phyloP scores from a whole-genome alignment of 164 flowering plant species.

The Umbilicus rupestris region DNA sequence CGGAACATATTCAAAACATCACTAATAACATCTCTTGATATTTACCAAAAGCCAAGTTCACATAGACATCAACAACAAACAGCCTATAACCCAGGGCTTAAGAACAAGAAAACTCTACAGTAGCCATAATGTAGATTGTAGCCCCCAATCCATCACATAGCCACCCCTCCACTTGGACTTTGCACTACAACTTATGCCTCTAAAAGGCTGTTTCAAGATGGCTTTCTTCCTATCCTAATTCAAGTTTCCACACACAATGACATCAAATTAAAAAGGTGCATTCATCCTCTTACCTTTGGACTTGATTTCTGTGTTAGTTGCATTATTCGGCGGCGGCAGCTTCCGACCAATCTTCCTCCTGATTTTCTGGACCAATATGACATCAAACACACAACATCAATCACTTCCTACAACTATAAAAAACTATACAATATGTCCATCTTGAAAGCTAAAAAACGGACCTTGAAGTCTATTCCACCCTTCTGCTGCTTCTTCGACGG shows the following conservation, averaged over 20 bases:
- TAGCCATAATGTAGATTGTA: too few relatives aligned
- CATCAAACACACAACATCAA: background rate
- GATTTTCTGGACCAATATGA: slow-evolving; percentile 46
- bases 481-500: background rate
- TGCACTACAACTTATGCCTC: background rate
- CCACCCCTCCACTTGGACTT: background rate
- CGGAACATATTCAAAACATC: background rate
- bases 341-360: slow-evolving; percentile 85
- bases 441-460: background rate
- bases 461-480: slow-evolving; percentile 5
- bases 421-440: background rate
- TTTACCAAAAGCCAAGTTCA: background rate
- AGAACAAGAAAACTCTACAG: too few relatives aligned
- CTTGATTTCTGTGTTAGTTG: slow-evolving; percentile 72
- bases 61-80: background rate
- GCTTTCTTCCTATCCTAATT: background rate
- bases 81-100: too few relatives aligned
- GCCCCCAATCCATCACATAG: background rate
- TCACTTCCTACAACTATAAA: background rate
- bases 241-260: background rate
- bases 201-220: background rate
- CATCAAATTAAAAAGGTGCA: background rate
- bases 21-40: background rate
- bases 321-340: slow-evolving; percentile 78
- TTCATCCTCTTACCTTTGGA: slow-evolving; percentile 49